These are phyloP conservation scores for Xylariaceae sp. DNA, from an alignment of 2,329 filamentous ascomycete species.

Conservation along the genomic window DNA sequence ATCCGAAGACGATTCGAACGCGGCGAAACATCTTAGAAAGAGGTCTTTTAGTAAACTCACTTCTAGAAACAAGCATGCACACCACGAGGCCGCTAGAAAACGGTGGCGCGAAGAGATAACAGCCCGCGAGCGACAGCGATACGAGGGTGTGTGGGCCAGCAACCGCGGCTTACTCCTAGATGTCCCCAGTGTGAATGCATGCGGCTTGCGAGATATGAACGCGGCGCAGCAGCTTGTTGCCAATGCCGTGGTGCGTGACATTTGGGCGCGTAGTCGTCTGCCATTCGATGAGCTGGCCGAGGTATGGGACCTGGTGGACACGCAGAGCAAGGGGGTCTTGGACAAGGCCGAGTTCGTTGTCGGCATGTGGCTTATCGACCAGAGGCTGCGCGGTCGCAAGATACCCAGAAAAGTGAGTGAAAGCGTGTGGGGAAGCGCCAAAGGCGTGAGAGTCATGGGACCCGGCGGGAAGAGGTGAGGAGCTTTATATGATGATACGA, in stretches of 20 bases:
- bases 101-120: constrained; percentile 74
- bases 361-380: constrained; percentile 77
- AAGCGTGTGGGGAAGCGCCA: constrained; percentile 70
- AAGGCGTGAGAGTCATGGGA: constrained; percentile 39
- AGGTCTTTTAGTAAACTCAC: constrained; percentile 46
- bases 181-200: background rate
- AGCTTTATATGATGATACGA: background rate
- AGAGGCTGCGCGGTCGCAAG: constrained; percentile 73
- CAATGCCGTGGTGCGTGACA: constrained; percentile 65
- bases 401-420: constrained; percentile 64
- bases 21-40: constrained; percentile 40
- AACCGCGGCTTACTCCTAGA: constrained; percentile 58
- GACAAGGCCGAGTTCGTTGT: constrained; percentile 71
- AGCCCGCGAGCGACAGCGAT: constrained; percentile 67
- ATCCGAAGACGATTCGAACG: constrained; percentile 48
- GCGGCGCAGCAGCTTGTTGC: constrained; percentile 52
- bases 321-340: constrained; percentile 49
- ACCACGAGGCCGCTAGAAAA: constrained; percentile 69
- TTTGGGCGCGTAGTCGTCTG: constrained; percentile 69
- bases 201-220: constrained; percentile 21
- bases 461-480: constrained; percentile 15
- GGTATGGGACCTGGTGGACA: constrained; percentile 72
- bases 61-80: constrained; percentile 59
- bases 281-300: constrained; percentile 64
- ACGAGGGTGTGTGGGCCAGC: constrained; percentile 80